A percentile compares a stretch with the other conserved stretches of the same genome.
phyloP scores from a whole-genome alignment of 257 asterid genomes.

The Solanum pennellii region DNA sequence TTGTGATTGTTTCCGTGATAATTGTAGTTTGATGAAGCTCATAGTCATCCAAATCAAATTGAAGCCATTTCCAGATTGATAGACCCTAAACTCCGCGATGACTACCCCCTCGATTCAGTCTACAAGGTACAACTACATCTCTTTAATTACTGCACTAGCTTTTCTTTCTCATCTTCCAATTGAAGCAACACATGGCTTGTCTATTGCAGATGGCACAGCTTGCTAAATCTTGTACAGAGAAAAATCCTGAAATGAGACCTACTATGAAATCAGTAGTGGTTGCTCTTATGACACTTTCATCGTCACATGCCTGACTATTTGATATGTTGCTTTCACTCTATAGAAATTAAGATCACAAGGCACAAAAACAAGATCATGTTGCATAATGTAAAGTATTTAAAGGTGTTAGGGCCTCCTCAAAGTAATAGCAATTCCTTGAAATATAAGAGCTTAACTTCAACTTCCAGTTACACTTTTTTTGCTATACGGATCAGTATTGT shows the following conservation, averaged over 20 bases:
- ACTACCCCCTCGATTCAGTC: constrained; percentile 57
- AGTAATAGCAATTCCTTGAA: too few species aligned
- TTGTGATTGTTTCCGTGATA: not conserved
- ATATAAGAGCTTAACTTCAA: too few species aligned
- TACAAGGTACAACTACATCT: constrained; percentile 29
- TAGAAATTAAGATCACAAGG: constrained; percentile 45
- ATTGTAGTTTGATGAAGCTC: constrained; percentile 67
- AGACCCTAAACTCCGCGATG: constrained; percentile 70
- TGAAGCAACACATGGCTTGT: not conserved
- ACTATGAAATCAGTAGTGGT: constrained; percentile 83
- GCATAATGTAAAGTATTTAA: not conserved
- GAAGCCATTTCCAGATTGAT: constrained; percentile 44
- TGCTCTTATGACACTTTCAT: constrained; percentile 75
- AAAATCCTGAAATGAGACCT: constrained; percentile 68
- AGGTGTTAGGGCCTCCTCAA: not conserved
- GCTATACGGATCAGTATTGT: too few species aligned
- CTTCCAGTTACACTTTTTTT: too few species aligned
- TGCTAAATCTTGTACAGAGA: constrained; percentile 76
- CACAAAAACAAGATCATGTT: constrained; percentile 9
- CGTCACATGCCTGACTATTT: constrained; percentile 60
- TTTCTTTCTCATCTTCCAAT: not conserved
- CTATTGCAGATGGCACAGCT: constrained; percentile 57
- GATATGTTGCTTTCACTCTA: constrained; percentile 36
- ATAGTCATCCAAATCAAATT: constrained; percentile 34
- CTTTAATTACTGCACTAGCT: not conserved